Evolutionary conservation across 2,329 filamentous ascomycete genomes (phyloP), one percentile per base, ranked within the genome.

Genomic region (Trichophyton equinum): DNA sequence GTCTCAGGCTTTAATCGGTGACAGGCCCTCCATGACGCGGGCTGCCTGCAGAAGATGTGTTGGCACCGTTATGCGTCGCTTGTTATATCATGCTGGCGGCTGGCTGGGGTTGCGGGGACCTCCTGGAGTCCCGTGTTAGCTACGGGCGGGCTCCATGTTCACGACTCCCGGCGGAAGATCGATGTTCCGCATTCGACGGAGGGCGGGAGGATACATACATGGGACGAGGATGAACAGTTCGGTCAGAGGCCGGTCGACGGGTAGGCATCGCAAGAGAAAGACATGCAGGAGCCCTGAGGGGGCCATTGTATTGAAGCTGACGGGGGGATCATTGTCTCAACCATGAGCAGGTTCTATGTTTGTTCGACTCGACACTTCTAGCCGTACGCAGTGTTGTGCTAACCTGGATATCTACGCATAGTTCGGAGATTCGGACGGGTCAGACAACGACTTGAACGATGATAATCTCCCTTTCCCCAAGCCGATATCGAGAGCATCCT

Each of bases 401-500:
- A 57, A 61, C 49, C 7, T 38, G 47, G 57, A 61, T 8, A 22
- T 63, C 58, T 64, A 7, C 27, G 2, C 6, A 7, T 30, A 78
- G 75, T 76, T 77, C 64, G 72, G 71, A 64, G 72, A 75, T 67
- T 75, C 75, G 57, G 76, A 78, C 60, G 77, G 74, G 63, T 78
- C 78, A 46, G 69, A 69, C 56, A 75, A 75, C 57, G 75, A 76
- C 62, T 67, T 57, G 27, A 61, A 62, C 27, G 84, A 87, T 67
- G 80, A 83, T 67, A 73, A 85, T 20, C 84, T 97, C 4, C 94
- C 94, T 11, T 97, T 96, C 76, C 94, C 94, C 1, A 81, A 85
- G 44, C 90, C 91, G 2, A 84, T 99, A 15, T 83, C 89, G 1
- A 88, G 94, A 62, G 78, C 81, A 62, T 89, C 94, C 70, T 99